Evolutionary conservation across 495 filamentous ascomycete species (phyloP), one percentile per base, ranked within the genome.

Genomic region (Talaromyces wortmannii): DNA sequence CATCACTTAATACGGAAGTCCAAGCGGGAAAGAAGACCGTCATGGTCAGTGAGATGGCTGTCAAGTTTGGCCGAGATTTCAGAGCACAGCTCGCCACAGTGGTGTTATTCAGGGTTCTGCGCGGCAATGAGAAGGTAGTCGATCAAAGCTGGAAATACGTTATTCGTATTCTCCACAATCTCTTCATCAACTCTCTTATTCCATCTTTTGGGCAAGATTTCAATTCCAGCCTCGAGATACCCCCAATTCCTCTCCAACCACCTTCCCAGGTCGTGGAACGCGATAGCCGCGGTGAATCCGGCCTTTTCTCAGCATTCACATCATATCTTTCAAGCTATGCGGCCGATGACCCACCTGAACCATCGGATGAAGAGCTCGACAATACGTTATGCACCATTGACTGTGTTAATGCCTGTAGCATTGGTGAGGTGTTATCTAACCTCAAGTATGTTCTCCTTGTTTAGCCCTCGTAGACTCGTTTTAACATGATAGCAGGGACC

Each of bases 271-370:
- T 99, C 44, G 91, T 99, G 43, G 95, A 97, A 61, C 85, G 94
- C 18, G 89, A 83, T 36, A 79, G 86, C 44, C 88, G 88, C 55
- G 83, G 70, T 56, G 94, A 99, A 18, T 80, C 83, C 3, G 91
- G 95, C 6, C 77, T 99, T 17, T 87, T 99, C 63, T 96, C 91
- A 5, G 90, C 94, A 5, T 88, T 99, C 56, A 91, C 92, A 2
- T 95, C 89, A 5, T 97, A 97, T 59, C 88, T 99, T 17, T 95
- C 92, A n/a, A 97, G 91, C 66, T 97, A 97, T 73, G 94, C 95
- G 29, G 95, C 91, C 15, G 95, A 97, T 65, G 94, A 99, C 60
- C 94, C 94, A 8, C 94, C 94, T 6, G 95, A 97, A 70, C 94
- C 94, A 2, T 97, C 94, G 0, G 91, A 96, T 53, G 94, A 97